Base-by-base conservation (phyloP, 2,329 filamentous ascomycete genomes). In the Penicillium olsonii region DNA sequence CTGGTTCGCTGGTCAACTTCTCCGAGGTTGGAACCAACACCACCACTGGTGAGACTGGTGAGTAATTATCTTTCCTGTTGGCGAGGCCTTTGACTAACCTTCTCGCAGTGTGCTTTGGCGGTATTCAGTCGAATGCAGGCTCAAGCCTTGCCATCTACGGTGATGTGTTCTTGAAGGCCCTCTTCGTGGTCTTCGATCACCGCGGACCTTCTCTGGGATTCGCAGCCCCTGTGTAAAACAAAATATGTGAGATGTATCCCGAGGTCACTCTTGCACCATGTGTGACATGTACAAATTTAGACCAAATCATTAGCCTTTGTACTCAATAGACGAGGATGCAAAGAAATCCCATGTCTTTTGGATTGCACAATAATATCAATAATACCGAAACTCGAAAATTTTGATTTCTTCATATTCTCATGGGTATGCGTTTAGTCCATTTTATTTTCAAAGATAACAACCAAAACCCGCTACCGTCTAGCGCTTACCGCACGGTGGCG, bases 401-500 rank as follows among this genome's bases (percentile, higher is more conserved):
- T 50, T 52, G 48, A 54, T 48, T 50, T 45, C 48, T 55, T 51
- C 52, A 42, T 57, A 44, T 56, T 59, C 59, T 58, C 52, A 43
- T 62, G 48, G 42, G 50, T 62, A 55, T 57, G 52, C 52, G 52
- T 55, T 39, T 43, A 24, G 41, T 40, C 40, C 46, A 45, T 58
- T 52, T 49, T 55, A 53, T 59, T 58, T 42, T 49, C 42, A 47
- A 38, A 37, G 17, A n/a, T n/a, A 33, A 38, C 26, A 42, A 41
- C 35, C 40, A 31, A 44, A 26, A 34, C 34, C 54, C 43, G 29
- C 12, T 47, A 26, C 33, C 49, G 45, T n/a, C 35, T 34, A 35
- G 4, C 33, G n/a, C 58, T 63, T 88, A 97, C 79, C 91, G 84
- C 56, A 97, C 90, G 57, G 85, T 84, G 56, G 89, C 94, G 33